Conservation (phyloP, 768 basidiomycete genomes). For the Auriscalpium orientale region DNA sequence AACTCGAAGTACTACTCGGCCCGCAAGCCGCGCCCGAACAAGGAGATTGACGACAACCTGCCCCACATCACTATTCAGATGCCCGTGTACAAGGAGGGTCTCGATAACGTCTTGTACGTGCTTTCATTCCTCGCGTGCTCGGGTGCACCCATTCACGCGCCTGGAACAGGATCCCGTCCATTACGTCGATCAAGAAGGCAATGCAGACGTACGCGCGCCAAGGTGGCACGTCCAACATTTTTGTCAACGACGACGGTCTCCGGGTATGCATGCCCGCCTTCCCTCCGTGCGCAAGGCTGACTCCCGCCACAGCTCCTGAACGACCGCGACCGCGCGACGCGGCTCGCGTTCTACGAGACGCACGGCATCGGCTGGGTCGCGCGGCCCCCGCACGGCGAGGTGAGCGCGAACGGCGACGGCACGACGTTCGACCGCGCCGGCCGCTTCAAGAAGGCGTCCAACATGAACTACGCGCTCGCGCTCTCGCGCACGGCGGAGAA, state of each 20-base stretch:
- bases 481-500: conserved; percentile 28
- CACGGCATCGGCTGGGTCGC: conserved; percentile 57
- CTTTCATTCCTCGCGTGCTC: background rate
- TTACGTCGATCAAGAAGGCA: conserved; percentile 49
- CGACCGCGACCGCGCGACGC: conserved; percentile 36
- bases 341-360: conserved; percentile 46
- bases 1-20: conserved; percentile 52
- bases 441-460: conserved; percentile 41
- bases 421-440: conserved; percentile 39
- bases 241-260: conserved; percentile 58
- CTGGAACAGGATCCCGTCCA: conserved; percentile 32
- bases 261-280: conserved; percentile 24
- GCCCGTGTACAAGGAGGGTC: conserved; percentile 50
- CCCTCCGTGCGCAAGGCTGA: background rate
- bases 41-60: conserved; percentile 34
- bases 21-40: conserved; percentile 33
- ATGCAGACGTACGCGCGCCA: conserved; percentile 61
- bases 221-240: conserved; percentile 51
- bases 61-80: conserved; percentile 48
- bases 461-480: conserved; percentile 39
- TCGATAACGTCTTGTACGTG: conserved; percentile 44
- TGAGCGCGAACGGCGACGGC: conserved; percentile 26
- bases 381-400: conserved; percentile 42
- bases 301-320: conserved; percentile 25
- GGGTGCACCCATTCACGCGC: background rate